Percentiles rank a stretch among this genome's conserved stretches.
These are phyloP conservation scores for Globisporangium parvum DNA, from an alignment of 352 stramenopile genomes.

Conservation along the genomic window DNA sequence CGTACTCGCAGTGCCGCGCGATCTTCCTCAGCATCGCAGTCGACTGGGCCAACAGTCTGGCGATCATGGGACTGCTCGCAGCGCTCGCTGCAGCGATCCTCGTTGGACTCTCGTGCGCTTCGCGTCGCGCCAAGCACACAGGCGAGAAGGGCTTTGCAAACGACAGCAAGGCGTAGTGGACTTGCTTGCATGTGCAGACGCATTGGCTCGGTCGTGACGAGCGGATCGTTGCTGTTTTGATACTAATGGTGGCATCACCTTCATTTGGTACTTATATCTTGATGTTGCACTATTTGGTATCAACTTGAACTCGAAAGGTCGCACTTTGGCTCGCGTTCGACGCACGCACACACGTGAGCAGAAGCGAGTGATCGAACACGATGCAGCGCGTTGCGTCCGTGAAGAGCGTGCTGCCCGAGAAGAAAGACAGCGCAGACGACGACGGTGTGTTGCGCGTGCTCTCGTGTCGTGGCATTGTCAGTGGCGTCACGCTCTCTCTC, in stretches of 20 bases:
- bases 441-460: neutral
- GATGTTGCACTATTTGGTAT: too few relatives aligned
- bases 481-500: neutral
- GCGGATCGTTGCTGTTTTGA: too few relatives aligned
- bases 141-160: constrained; percentile 2
- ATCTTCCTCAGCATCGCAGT: constrained; percentile 62
- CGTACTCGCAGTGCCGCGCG: constrained; percentile 65
- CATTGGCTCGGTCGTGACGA: too few relatives aligned
- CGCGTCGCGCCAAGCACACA: constrained; percentile 30
- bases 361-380: neutral
- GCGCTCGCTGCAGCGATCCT: constrained; percentile 45
- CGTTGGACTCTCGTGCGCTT: constrained; percentile 54
- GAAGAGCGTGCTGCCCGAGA: constrained; percentile 24
- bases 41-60: constrained; percentile 56
- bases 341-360: neutral
- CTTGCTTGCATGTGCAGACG: too few relatives aligned
- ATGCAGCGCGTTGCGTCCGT: constrained; percentile 28
- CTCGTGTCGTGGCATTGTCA: neutral
- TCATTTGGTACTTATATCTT: too few relatives aligned
- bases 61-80: constrained; percentile 40
- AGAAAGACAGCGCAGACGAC: constrained; percentile 6
- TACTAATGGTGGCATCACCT: too few relatives aligned
- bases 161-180: neutral
- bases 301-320: too few relatives aligned
- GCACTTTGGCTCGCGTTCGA: too few relatives aligned